Conservation (phyloP, 352 stramenopile genomes). For the Phytophthora ramorum region DNA sequence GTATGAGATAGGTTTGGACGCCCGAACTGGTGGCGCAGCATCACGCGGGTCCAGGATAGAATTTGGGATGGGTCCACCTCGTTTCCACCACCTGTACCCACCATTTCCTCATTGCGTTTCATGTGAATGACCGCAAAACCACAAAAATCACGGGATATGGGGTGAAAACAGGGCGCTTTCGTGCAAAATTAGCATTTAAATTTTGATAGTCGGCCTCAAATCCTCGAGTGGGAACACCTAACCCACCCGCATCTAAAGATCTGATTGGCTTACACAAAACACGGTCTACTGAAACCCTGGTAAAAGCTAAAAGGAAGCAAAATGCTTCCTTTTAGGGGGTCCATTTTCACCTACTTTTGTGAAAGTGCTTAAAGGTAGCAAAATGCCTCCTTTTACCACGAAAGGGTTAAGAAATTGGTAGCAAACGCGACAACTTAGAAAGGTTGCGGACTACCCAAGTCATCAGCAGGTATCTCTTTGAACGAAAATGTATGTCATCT, state of each 20-base stretch:
- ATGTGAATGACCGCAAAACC: not conserved
- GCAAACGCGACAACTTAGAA: too few relatives aligned
- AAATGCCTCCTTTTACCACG: too few relatives aligned
- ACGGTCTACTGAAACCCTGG: not conserved
- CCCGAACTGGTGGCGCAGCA: not conserved
- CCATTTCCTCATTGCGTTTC: not conserved
- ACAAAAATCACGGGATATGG: not conserved
- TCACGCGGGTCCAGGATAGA: not conserved
- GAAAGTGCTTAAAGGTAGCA: too few relatives aligned
- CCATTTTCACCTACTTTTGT: too few relatives aligned
- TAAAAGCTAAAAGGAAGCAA: too few relatives aligned
- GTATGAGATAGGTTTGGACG: not conserved
- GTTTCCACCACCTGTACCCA: not conserved
- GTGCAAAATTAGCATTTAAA: not conserved
- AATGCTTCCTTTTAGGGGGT: too few relatives aligned
- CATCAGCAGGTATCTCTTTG: too few relatives aligned
- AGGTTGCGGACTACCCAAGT: too few relatives aligned
- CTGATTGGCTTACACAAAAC: not conserved
- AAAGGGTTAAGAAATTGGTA: too few relatives aligned
- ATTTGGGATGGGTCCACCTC: not conserved
- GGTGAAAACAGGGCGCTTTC: not conserved
- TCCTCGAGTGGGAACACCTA: not conserved
- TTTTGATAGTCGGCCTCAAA: not conserved
- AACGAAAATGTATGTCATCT: too few relatives aligned
- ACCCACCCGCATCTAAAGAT: not conserved